Evolutionary conservation across 208 protist species (phyloP).

Genomic region (Acanthamoeba divionensis): DNA sequence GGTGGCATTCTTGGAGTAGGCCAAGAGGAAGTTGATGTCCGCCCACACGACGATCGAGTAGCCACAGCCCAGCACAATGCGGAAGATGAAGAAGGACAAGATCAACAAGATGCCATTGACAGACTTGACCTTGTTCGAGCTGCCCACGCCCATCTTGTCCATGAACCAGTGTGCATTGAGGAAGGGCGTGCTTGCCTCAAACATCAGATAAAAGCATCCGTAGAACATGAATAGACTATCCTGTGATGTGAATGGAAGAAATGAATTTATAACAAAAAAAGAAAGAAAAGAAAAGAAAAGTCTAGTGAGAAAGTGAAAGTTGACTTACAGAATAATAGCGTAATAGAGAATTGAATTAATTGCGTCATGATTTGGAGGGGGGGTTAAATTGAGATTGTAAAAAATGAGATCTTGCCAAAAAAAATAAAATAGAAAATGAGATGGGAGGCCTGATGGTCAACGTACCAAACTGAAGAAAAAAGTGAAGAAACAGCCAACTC

Average conservation of each 20-base stretch:
- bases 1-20: neutral
- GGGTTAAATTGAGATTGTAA: too few relatives aligned
- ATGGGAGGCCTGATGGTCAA: too few relatives aligned
- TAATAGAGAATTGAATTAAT: neutral
- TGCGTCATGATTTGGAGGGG: neutral
- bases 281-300: too few relatives aligned
- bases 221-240: slow-evolving; percentile 31
- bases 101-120: neutral
- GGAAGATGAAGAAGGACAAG: neutral
- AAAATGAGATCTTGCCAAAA: too few relatives aligned
- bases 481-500: neutral
- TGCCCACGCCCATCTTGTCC: slow-evolving; percentile 17
- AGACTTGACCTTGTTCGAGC: neutral
- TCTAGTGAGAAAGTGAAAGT: neutral
- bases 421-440: too few relatives aligned
- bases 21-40: neutral
- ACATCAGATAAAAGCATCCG: slow-evolving; percentile 1
- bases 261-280: too few relatives aligned
- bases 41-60: slow-evolving; percentile 18
- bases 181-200: slow-evolving; percentile 28
- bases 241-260: neutral
- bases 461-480: neutral
- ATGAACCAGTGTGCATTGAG: slow-evolving; percentile 28
- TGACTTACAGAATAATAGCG: neutral
- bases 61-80: neutral